Conservation (phyloP, 2,329 filamentous ascomycete species). For the Metarhizium brunneum region DNA sequence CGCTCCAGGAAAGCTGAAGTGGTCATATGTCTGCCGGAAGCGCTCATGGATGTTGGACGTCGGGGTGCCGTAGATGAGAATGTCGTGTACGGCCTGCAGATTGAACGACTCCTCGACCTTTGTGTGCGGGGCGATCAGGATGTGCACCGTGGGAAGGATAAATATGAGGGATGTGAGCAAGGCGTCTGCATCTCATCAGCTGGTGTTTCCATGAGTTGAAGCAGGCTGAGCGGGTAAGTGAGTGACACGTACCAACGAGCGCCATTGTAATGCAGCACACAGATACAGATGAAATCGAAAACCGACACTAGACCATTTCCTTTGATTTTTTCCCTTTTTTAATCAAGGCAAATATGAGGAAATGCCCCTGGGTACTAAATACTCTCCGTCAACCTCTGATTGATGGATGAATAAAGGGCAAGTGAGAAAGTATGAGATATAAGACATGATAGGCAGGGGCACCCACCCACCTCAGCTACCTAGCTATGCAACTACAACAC, state of each 20-base stretch:
- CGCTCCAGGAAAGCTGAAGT: constrained; percentile 80
- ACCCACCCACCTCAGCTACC: no score
- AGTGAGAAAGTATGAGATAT: no score
- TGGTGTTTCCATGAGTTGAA: background rate
- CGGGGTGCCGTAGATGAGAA: constrained; percentile 72
- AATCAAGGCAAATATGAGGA: no score
- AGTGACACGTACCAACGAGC: constrained; percentile 9
- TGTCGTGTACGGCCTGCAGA: constrained; percentile 86
- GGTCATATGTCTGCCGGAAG: constrained; percentile 66
- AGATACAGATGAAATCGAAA: background rate
- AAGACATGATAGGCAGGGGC: no score
- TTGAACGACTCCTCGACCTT: constrained; percentile 99
- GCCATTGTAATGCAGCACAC: constrained; percentile 10
- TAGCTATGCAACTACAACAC: no score
- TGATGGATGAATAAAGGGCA: no score
- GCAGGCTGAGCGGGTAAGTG: no score
- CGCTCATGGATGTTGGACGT: constrained; percentile 29
- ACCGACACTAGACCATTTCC: background rate
- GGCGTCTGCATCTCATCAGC: constrained; percentile 11
- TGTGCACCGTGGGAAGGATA: constrained; percentile 58
- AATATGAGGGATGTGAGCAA: constrained; percentile 24
- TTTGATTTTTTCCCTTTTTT: background rate
- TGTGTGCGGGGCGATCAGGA: constrained; percentile 73
- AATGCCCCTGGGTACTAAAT: no score
- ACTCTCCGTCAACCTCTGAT: no score